Percentiles rank a stretch among this genome's conserved stretches.
Conservation (phyloP, 1,284 basidiomycete genomes). For the Microbotryum saponariae region DNA sequence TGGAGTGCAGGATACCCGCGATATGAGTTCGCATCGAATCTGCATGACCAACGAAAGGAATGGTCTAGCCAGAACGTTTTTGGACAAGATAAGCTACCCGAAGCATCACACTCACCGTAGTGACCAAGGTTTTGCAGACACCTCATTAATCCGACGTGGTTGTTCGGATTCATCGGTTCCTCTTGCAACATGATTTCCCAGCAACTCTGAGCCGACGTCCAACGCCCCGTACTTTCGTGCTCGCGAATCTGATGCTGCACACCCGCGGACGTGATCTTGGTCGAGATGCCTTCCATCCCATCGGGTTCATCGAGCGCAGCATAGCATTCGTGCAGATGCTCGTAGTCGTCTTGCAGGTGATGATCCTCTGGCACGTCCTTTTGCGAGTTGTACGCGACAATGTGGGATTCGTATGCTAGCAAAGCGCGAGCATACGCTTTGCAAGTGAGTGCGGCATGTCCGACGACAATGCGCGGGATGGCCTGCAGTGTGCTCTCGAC, state of each 20-base stretch:
- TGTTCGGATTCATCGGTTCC: conserved; percentile 76
- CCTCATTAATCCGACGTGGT: conserved; percentile 81
- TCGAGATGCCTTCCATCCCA: conserved; percentile 97
- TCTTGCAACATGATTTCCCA: conserved; percentile 97
- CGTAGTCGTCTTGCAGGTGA: conserved; percentile 67
- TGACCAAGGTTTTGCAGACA: conserved; percentile 94
- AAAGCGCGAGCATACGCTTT: conserved; percentile 88
- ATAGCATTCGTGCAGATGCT: conserved; percentile 91
- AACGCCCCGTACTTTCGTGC: conserved; percentile 92
- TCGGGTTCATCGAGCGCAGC: conserved; percentile 94
- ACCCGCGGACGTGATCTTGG: conserved; percentile 77
- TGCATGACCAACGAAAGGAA: conserved; percentile 39
- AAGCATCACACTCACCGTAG: conserved; percentile 60
- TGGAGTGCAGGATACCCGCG: conserved; percentile 67
- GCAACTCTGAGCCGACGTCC: conserved; percentile 98
- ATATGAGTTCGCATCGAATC: conserved; percentile 96
- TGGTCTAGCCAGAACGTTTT: background rate
- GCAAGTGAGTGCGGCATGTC: conserved; percentile 86
- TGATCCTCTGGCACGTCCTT: conserved; percentile 46
- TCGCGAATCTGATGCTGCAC: conserved; percentile 96
- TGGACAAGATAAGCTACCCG: background rate
- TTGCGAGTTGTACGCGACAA: conserved; percentile 41
- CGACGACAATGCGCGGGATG: conserved; percentile 65
- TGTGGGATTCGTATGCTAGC: conserved; percentile 72
- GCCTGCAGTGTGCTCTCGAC: conserved; percentile 31